A percentile compares a stretch with the other conserved stretches of the same genome.
These are phyloP conservation scores for Cladorrhinum sp. DNA, from an alignment of 2,329 filamentous ascomycete genomes.

Conservation along the genomic window DNA sequence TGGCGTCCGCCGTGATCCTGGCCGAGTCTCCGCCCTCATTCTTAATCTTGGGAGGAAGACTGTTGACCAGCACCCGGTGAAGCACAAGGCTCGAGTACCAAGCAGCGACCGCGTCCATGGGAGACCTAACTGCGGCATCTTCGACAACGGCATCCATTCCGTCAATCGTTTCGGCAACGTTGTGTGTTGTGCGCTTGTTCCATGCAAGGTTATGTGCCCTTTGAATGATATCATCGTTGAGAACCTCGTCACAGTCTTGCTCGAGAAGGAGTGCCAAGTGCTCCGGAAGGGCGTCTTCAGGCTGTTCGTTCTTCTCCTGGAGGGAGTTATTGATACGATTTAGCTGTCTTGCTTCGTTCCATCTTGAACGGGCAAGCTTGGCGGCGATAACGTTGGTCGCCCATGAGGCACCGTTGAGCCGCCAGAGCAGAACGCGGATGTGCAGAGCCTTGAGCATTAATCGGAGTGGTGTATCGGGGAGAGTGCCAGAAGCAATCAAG, in stretches of 20 bases:
- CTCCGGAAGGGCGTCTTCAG: slow-evolving; percentile 66
- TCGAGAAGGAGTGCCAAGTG: slow-evolving; percentile 75
- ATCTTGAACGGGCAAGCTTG: slow-evolving; percentile 70
- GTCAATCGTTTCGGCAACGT: slow-evolving; percentile 60
- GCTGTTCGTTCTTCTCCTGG: slow-evolving; percentile 37
- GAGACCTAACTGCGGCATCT: slow-evolving; percentile 78
- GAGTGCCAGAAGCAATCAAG: slow-evolving; percentile 79
- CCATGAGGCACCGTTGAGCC: slow-evolving; percentile 62
- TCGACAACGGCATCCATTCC: slow-evolving; percentile 82
- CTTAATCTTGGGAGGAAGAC: slow-evolving; percentile 44
- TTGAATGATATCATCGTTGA: slow-evolving; percentile 74
- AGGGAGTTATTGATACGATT: slow-evolving; percentile 47
- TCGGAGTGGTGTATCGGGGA: slow-evolving; percentile 76
- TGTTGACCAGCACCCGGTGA: slow-evolving; percentile 64
- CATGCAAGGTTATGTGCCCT: slow-evolving; percentile 87
- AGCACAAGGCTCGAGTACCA: slow-evolving; percentile 81
- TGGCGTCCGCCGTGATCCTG: slow-evolving; percentile 43
- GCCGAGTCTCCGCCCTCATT: slow-evolving; percentile 44
- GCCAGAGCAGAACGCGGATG: slow-evolving; percentile 84
- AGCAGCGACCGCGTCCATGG: slow-evolving; percentile 83
- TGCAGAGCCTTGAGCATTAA: slow-evolving; percentile 92
- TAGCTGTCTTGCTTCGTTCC: slow-evolving; percentile 74
- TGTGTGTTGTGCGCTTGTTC: slow-evolving; percentile 72
- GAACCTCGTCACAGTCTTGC: slow-evolving; percentile 76
- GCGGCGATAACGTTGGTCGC: slow-evolving; percentile 61